Conservation (phyloP, 305 asterid species). For the Fraxinus greggii region DNA sequence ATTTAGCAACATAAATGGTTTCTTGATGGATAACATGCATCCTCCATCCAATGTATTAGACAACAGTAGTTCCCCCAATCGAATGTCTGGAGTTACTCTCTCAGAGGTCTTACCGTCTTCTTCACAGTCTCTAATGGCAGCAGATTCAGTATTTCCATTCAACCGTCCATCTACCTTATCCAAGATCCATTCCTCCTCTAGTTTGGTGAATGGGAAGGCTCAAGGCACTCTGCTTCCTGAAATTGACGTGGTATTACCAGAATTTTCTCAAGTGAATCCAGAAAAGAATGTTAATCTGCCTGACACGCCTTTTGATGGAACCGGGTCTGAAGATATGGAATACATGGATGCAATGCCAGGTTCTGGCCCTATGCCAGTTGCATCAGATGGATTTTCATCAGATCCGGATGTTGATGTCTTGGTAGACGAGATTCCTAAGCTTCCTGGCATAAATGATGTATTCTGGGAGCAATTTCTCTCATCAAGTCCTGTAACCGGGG, state of each 20-base stretch:
- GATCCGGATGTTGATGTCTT: constrained; percentile 47
- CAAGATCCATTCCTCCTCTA: constrained; percentile 40
- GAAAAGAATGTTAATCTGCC: constrained; percentile 24
- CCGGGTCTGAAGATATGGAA: constrained; percentile 29
- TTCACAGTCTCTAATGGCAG: constrained; percentile 4
- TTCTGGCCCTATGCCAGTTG: constrained; percentile 32
- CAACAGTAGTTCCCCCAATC: constrained; percentile 39
- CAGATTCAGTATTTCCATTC: background rate
- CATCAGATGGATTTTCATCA: constrained; percentile 42
- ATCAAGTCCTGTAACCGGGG: constrained; percentile 46
- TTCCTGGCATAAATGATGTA: constrained; percentile 66
- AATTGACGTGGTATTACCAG: constrained; percentile 27
- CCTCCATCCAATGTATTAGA: constrained; percentile 41
- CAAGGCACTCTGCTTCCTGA: constrained; percentile 30
- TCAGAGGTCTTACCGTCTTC: constrained; percentile 48
- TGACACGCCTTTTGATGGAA: constrained; percentile 29
- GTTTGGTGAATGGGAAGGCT: constrained; percentile 26
- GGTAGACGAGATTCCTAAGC: constrained; percentile 55
- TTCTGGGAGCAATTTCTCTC: constrained; percentile 89
- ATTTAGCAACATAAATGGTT: constrained; percentile 42
- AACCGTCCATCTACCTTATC: constrained; percentile 19
- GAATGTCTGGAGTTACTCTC: constrained; percentile 53
- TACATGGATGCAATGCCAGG: constrained; percentile 37
- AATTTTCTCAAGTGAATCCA: constrained; percentile 30
- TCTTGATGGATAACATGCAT: constrained; percentile 47